These are phyloP conservation scores for Rosa lucieae DNA, from an alignment of 306 rosid species.

Conservation along the genomic window DNA sequence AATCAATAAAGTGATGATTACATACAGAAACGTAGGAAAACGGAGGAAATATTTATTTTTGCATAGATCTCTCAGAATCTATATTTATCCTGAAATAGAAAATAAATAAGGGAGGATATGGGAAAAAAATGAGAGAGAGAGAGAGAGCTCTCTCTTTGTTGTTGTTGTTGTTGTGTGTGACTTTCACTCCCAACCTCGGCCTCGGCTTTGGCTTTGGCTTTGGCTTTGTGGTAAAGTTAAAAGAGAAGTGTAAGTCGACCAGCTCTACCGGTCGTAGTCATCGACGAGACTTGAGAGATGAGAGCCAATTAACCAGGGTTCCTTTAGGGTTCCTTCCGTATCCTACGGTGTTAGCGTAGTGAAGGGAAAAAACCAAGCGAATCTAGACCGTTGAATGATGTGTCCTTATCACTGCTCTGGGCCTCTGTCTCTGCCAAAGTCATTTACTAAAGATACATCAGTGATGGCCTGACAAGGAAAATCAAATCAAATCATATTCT, in stretches of 20 bases:
- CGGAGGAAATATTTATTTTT: too few species aligned
- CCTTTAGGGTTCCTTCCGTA: background rate
- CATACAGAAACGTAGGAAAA: background rate
- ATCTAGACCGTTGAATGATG: slow-evolving; percentile 61
- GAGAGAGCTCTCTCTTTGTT: background rate
- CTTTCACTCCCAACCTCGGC: too few species aligned
- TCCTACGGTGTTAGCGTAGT: slow-evolving; percentile 33
- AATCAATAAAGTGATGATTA: slow-evolving; percentile 45
- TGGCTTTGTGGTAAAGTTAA: background rate
- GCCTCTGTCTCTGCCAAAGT: slow-evolving; percentile 32
- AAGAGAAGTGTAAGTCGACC: too few species aligned
- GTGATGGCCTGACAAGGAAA: slow-evolving; percentile 26
- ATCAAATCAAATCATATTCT: slow-evolving; percentile 14
- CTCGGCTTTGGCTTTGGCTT: too few species aligned
- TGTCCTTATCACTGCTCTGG: slow-evolving; percentile 73
- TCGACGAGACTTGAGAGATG: too few species aligned
- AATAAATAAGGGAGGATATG: background rate
- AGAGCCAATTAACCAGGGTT: slow-evolving; percentile 45
- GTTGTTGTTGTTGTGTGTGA: background rate
- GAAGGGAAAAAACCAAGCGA: slow-evolving; percentile 31
- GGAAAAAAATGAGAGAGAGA: background rate
- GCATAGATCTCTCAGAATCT: slow-evolving; percentile 51
- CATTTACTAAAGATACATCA: slow-evolving; percentile 32
- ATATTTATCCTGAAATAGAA: slow-evolving; percentile 27
- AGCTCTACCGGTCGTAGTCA: background rate